phyloP scores from a whole-genome alignment of 2,329 filamentous ascomycete genomes.

The Colletotrichum liriopes region DNA sequence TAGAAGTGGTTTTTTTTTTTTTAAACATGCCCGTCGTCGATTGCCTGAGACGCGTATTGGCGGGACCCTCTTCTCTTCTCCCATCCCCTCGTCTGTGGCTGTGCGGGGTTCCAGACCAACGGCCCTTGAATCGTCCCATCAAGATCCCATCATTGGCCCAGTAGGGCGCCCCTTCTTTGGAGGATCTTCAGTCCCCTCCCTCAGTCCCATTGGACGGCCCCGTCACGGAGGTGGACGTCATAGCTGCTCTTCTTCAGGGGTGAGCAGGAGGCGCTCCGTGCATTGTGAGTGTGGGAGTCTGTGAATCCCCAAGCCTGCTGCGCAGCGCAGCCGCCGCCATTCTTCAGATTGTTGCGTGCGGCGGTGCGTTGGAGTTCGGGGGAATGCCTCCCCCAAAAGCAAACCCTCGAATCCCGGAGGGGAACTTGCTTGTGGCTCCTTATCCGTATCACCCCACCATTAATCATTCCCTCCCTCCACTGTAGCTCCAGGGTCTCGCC shows the following conservation, averaged over 20 bases:
- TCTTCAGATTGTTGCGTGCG: neutral
- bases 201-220: constrained; percentile 33
- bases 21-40: neutral
- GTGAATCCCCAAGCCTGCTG: neutral
- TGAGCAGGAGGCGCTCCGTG: neutral
- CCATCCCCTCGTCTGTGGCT: constrained; percentile 31
- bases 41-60: neutral
- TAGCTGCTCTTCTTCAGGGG: constrained; percentile 1
- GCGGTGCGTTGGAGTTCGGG: constrained; percentile 1
- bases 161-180: constrained; percentile 2
- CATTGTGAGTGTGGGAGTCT: neutral
- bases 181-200: constrained; percentile 29
- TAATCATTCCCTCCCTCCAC: constrained; percentile 1
- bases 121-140: constrained; percentile 31
- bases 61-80: neutral
- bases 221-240: constrained; percentile 26
- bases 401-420: constrained; percentile 1
- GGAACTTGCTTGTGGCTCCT: constrained; percentile 2
- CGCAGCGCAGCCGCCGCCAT: constrained; percentile 3
- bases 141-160: constrained; percentile 3
- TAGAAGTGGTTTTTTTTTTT: neutral
- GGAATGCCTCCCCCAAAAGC: neutral
- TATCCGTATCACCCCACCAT: constrained; percentile 23
- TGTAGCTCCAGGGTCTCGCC: constrained; percentile 35
- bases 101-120: constrained; percentile 32